Evolutionary conservation across 2,329 filamentous ascomycete genomes (phyloP).

Genomic region (Alternaria metachromatica): DNA sequence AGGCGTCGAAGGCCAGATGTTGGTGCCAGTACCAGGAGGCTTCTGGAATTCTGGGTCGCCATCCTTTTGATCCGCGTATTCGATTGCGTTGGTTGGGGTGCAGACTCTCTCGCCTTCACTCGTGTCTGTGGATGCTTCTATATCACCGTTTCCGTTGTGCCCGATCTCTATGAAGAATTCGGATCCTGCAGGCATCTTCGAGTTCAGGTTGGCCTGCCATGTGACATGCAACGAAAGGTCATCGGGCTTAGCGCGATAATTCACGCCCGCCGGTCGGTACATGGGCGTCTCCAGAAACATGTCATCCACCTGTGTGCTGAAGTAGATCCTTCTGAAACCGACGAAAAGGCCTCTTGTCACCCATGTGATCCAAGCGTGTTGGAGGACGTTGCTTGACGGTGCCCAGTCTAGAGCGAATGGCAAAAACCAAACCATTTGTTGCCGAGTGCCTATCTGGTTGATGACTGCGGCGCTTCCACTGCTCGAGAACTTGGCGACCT

Average conservation of each 20-base stretch:
- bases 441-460: slow-evolving; percentile 62
- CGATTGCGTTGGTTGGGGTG: slow-evolving; percentile 43
- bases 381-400: slow-evolving; percentile 63
- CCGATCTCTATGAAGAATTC: slow-evolving; percentile 48
- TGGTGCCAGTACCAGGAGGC: slow-evolving; percentile 45
- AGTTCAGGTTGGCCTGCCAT: slow-evolving; percentile 41
- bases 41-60: slow-evolving; percentile 55
- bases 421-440: slow-evolving; percentile 69
- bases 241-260: slow-evolving; percentile 56
- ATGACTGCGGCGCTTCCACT: slow-evolving; percentile 64
- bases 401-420: slow-evolving; percentile 61
- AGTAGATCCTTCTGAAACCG: slow-evolving; percentile 62
- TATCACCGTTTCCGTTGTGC: slow-evolving; percentile 49
- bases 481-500: slow-evolving; percentile 56
- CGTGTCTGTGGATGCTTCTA: slow-evolving; percentile 42
- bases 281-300: slow-evolving; percentile 61
- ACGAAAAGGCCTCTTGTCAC: slow-evolving; percentile 65
- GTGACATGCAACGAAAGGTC: slow-evolving; percentile 39
- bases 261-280: slow-evolving; percentile 53
- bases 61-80: slow-evolving; percentile 50
- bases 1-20: slow-evolving; percentile 52
- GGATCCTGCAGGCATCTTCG: slow-evolving; percentile 42
- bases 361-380: slow-evolving; percentile 70
- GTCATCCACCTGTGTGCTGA: slow-evolving; percentile 67
- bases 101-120: slow-evolving; percentile 31